These are phyloP conservation scores for Botryotinia calthae DNA, from an alignment of 2,329 filamentous ascomycete genomes.

Conservation along the genomic window DNA sequence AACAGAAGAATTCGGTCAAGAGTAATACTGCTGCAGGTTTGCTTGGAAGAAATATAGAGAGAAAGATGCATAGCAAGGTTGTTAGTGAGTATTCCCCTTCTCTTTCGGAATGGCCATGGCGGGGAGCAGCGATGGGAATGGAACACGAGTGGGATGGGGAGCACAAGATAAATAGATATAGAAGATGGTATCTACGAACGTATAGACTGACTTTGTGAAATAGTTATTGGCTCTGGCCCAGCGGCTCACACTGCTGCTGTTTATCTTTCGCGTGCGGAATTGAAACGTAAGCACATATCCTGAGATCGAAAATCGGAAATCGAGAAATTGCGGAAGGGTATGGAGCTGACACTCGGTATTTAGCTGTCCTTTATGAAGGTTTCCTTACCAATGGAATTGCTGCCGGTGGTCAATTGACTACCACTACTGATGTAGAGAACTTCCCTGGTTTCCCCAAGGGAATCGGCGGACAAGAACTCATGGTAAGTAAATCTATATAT, in stretches of 20 bases:
- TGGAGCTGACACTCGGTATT: neutral
- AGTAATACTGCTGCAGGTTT: conserved; percentile 30
- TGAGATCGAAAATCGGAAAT: neutral
- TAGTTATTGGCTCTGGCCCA: conserved; percentile 88
- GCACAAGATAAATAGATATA: neutral
- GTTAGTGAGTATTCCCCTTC: conserved; percentile 65
- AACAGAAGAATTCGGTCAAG: conserved; percentile 52
- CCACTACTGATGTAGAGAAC: conserved; percentile 98
- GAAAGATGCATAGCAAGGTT: conserved; percentile 87
- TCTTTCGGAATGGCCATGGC: neutral
- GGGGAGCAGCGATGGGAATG: neutral
- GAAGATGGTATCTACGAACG: neutral
- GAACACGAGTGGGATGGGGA: neutral
- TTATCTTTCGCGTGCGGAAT: conserved; percentile 90
- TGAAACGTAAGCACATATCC: conserved; percentile 59
- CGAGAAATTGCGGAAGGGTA: conserved; percentile 36
- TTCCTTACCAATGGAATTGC: conserved; percentile 97
- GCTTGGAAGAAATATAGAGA: conserved; percentile 39
- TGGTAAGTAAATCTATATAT: conserved; percentile 54
- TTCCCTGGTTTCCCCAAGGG: conserved; percentile 91
- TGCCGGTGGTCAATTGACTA: conserved; percentile 93
- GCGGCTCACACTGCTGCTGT: conserved; percentile 96
- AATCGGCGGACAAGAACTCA: conserved; percentile 83
- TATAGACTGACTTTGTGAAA: conserved; percentile 24
- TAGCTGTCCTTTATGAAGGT: conserved; percentile 88